These are phyloP conservation scores for Ascomycota sp. DNA, from an alignment of 2,329 filamentous ascomycete species.

Conservation along the genomic window DNA sequence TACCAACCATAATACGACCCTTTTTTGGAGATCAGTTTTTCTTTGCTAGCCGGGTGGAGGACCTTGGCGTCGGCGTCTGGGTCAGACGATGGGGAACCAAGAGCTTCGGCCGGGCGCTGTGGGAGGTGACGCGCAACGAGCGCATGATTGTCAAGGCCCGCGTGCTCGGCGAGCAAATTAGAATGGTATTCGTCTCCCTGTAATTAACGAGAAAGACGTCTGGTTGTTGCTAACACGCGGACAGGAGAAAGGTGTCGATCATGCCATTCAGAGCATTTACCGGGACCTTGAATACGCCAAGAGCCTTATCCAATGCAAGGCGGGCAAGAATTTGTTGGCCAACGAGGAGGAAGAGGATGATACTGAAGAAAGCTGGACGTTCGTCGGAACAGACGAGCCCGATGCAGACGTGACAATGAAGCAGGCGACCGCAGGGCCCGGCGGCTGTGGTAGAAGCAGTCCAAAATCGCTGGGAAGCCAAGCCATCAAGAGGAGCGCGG, in stretches of 20 bases:
- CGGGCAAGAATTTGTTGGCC: slow-evolving; percentile 25
- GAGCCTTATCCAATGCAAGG: slow-evolving; percentile 52
- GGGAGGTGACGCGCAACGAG: slow-evolving; percentile 77
- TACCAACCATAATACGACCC: slow-evolving; percentile 85
- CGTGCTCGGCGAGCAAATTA: slow-evolving; percentile 68
- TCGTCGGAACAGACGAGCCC: slow-evolving; percentile 43
- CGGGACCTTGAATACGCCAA: slow-evolving; percentile 86
- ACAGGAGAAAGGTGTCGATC: slow-evolving; percentile 77
- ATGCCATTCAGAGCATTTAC: slow-evolving; percentile 81
- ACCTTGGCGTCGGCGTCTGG: slow-evolving; percentile 78
- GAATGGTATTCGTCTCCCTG: slow-evolving; percentile 36
- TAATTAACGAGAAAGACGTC: not conserved
- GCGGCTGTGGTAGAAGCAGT: slow-evolving; percentile 4
- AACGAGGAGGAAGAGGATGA: slow-evolving; percentile 31
- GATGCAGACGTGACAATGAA: slow-evolving; percentile 22
- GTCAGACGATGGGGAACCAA: slow-evolving; percentile 79
- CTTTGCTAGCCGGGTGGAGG: slow-evolving; percentile 75
- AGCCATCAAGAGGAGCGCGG: slow-evolving; percentile 1
- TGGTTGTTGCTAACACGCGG: slow-evolving; percentile 6
- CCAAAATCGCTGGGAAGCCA: slow-evolving; percentile 8
- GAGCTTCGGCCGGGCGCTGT: slow-evolving; percentile 66
- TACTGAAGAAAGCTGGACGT: slow-evolving; percentile 75
- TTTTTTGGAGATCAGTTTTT: slow-evolving; percentile 99
- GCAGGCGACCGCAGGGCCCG: slow-evolving; percentile 17
- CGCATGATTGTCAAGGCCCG: slow-evolving; percentile 80